Conservation (phyloP, 75 land plant genomes). For the Picea glauca region DNA sequence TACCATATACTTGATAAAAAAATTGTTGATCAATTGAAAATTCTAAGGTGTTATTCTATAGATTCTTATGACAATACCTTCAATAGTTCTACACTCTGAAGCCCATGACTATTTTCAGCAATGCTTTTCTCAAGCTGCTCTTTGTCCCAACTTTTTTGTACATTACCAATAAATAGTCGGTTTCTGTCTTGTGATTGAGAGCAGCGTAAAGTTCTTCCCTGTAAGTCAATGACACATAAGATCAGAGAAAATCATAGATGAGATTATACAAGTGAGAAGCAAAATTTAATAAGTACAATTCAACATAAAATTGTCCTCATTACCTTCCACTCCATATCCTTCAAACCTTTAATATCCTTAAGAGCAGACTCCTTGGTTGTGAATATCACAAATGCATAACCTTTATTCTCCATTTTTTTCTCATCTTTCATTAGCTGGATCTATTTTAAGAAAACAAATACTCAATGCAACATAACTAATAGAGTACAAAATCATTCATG, state of each 20-base stretch:
- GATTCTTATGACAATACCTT: slow-evolving; percentile 44
- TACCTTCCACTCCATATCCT: slow-evolving; percentile 73
- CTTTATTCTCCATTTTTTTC: slow-evolving; percentile 66
- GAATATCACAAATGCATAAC: slow-evolving; percentile 93
- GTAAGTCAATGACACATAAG: slow-evolving; percentile 2
- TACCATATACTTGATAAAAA: background rate
- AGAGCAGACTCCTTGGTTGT: slow-evolving; percentile 71
- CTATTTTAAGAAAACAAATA: slow-evolving; percentile 25
- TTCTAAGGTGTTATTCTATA: background rate
- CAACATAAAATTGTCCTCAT: background rate
- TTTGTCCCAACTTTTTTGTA: slow-evolving; percentile 77
- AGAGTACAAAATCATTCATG: too few relatives aligned
- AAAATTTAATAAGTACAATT: background rate
- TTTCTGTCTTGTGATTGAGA: slow-evolving; percentile 86
- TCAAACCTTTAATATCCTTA: slow-evolving; percentile 71
- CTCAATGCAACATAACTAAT: too few relatives aligned
- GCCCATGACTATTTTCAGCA: slow-evolving; percentile 69
- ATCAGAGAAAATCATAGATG: background rate
- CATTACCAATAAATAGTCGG: slow-evolving; percentile 79
- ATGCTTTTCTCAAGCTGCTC: slow-evolving; percentile 67
- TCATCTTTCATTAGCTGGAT: slow-evolving; percentile 86
- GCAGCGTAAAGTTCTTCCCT: slow-evolving; percentile 77
- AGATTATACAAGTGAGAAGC: background rate
- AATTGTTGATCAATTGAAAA: too few relatives aligned
- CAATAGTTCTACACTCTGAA: slow-evolving; percentile 55